Percentiles rank a stretch among this genome's conserved stretches.
phyloP scores from a whole-genome alignment of 1,284 basidiomycete species.

The Schizophyllum amplum region DNA sequence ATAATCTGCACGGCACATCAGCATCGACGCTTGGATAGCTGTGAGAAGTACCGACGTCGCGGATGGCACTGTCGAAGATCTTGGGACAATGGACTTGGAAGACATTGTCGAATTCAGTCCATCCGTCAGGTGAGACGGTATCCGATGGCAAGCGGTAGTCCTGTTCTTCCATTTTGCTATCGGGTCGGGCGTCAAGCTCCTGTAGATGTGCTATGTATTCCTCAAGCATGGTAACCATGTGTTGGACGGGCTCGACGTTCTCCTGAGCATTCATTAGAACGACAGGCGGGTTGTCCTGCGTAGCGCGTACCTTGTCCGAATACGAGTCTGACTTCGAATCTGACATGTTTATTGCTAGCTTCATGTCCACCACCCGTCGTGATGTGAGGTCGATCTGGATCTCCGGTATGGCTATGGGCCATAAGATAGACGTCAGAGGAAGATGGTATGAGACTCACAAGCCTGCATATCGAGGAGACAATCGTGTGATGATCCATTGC shows the following conservation, averaged over 20 bases:
- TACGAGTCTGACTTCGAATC: neutral
- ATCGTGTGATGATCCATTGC: constrained; percentile 77
- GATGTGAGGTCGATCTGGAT: constrained; percentile 65
- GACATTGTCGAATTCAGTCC: constrained; percentile 84
- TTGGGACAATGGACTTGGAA: constrained; percentile 88
- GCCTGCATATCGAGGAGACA: constrained; percentile 76
- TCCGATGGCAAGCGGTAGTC: constrained; percentile 60
- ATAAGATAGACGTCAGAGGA: neutral
- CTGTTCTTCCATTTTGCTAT: constrained; percentile 13
- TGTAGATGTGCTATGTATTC: constrained; percentile 54
- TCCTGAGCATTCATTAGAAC: neutral
- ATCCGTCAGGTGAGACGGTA: constrained; percentile 60
- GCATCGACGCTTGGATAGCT: neutral
- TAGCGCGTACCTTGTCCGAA: neutral
- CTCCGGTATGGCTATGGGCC: constrained; percentile 46
- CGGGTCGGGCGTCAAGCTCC: constrained; percentile 33
- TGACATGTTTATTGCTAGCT: constrained; percentile 13
- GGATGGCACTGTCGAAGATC: constrained; percentile 72
- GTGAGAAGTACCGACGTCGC: constrained; percentile 48
- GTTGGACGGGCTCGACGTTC: constrained; percentile 23
- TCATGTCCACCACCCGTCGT: constrained; percentile 46
- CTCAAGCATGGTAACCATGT: constrained; percentile 52
- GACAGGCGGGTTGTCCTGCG: no score
- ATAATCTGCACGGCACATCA: constrained; percentile 47
- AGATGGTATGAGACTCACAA: constrained; percentile 36